Evolutionary conservation across 106 monocot species (phyloP).

Genomic region (Dioscorea dumetorum): DNA sequence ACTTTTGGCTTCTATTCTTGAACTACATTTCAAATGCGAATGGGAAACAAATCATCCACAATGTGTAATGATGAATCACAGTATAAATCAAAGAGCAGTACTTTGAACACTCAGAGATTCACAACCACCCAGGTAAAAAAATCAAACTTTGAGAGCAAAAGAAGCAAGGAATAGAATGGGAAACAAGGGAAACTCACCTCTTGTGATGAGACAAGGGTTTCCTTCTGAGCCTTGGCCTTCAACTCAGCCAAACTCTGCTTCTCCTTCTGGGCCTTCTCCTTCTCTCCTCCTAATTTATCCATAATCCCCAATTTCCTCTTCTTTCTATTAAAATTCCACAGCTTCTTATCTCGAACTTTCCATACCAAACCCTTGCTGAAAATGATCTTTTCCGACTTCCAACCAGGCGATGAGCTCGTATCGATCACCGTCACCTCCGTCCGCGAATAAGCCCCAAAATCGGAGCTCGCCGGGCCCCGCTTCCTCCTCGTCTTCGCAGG

Average conservation of each 20-base stretch:
- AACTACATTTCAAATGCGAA: too few relatives aligned
- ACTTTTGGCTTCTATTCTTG: too few relatives aligned
- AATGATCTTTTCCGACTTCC: constrained; percentile 62
- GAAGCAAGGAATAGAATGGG: too few relatives aligned
- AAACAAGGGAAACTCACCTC: constrained; percentile 10
- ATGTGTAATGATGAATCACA: too few relatives aligned
- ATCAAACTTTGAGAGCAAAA: too few relatives aligned
- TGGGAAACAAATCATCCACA: too few relatives aligned
- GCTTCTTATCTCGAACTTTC: constrained; percentile 59
- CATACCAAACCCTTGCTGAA: constrained; percentile 58
- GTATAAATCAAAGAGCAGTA: too few relatives aligned
- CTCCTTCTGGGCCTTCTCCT: constrained; percentile 4
- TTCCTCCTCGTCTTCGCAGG: constrained; percentile 6
- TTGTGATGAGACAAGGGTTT: constrained; percentile 4
- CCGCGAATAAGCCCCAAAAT: constrained; percentile 26
- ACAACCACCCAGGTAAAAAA: too few relatives aligned
- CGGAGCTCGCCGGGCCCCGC: constrained; percentile 11
- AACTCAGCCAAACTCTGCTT: constrained; percentile 3
- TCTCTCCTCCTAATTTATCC: not conserved
- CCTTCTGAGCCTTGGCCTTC: constrained; percentile 10
- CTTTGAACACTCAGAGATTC: too few relatives aligned
- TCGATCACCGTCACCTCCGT: constrained; percentile 81
- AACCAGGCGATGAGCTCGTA: constrained; percentile 42
- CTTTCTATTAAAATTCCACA: constrained; percentile 41
- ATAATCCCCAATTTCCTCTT: constrained; percentile 38